Percentiles rank a stretch among this genome's conserved stretches.
phyloP scores from a whole-genome alignment of 352 stramenopile genomes.

The Phytophthora hibernalis region DNA sequence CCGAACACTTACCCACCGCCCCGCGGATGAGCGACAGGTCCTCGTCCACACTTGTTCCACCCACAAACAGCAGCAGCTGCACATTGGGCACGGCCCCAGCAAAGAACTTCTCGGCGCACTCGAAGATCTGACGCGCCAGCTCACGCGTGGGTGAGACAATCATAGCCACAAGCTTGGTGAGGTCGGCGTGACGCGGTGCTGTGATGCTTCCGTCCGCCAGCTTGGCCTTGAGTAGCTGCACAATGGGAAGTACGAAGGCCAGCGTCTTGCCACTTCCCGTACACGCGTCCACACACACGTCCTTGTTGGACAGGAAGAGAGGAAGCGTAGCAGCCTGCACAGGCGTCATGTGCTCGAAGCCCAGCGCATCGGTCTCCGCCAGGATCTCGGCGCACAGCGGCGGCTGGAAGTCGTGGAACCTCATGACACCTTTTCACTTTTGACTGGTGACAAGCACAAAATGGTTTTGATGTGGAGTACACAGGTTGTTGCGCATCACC shows the following conservation, averaged over 20 bases:
- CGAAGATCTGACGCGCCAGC: constrained; percentile 87
- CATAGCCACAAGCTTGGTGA: constrained; percentile 83
- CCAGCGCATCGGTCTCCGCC: constrained; percentile 71
- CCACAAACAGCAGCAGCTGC: constrained; percentile 89
- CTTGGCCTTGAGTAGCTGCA: constrained; percentile 90
- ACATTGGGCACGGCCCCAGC: constrained; percentile 63
- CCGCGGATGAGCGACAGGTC: constrained; percentile 73
- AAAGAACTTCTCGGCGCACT: constrained; percentile 77
- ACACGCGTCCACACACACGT: constrained; percentile 95
- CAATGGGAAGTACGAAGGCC: constrained; percentile 94
- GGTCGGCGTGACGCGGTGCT: constrained; percentile 48
- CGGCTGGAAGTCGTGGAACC: constrained; percentile 86
- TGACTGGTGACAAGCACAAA: constrained; percentile 14
- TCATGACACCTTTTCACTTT: constrained; percentile 45
- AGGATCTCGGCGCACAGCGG: constrained; percentile 80
- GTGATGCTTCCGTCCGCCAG: constrained; percentile 69
- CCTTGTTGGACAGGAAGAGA: constrained; percentile 94
- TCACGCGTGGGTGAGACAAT: constrained; percentile 91
- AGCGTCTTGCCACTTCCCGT: constrained; percentile 96
- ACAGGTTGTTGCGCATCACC: too few relatives aligned
- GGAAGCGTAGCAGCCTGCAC: constrained; percentile 92
- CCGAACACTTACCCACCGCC: constrained; percentile 64
- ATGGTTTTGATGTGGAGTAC: not conserved
- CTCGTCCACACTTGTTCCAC: constrained; percentile 90
- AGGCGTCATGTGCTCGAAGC: constrained; percentile 92